Evolutionary conservation across 495 filamentous ascomycete species (phyloP).

Genomic region (Aspergillus coremiiformis): DNA sequence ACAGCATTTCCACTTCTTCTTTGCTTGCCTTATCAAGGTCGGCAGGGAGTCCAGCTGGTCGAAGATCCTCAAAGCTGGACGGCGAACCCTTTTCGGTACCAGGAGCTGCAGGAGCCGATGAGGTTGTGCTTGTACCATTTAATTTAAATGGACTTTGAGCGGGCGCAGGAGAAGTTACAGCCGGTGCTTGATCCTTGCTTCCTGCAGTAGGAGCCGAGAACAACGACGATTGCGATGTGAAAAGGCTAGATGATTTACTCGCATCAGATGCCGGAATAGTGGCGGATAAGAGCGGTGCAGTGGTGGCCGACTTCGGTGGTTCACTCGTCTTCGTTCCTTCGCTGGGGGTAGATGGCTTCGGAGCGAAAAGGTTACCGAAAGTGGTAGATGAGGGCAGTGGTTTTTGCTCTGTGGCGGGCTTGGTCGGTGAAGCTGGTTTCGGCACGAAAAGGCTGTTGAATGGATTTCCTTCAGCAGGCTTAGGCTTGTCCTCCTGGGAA

Average conservation of each 20-base stretch:
- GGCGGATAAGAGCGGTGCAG: conserved; percentile 3
- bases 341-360: conserved; percentile 10
- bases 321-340: conserved; percentile 13
- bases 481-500: conserved; percentile 15
- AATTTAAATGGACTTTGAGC: conserved; percentile 9
- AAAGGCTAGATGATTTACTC: neutral
- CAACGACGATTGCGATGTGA: conserved; percentile 7
- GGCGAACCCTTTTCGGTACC: neutral
- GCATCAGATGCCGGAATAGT: neutral
- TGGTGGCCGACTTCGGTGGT: conserved; percentile 1
- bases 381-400: conserved; percentile 9
- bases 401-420: conserved; percentile 10
- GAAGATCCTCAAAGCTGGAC: conserved; percentile 10
- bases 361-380: conserved; percentile 14
- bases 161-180: neutral
- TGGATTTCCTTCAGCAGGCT: conserved; percentile 14
- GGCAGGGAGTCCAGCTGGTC: conserved; percentile 14
- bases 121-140: conserved; percentile 1
- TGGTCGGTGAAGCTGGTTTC: conserved; percentile 10
- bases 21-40: conserved; percentile 11
- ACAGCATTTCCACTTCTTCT: conserved; percentile 16
- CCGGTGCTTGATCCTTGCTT: neutral
- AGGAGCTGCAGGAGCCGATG: neutral
- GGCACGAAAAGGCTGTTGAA: conserved; percentile 26
- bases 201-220: conserved; percentile 11